Base-by-base conservation (phyloP, 345 rosid species). In the Citrus trifoliata region DNA sequence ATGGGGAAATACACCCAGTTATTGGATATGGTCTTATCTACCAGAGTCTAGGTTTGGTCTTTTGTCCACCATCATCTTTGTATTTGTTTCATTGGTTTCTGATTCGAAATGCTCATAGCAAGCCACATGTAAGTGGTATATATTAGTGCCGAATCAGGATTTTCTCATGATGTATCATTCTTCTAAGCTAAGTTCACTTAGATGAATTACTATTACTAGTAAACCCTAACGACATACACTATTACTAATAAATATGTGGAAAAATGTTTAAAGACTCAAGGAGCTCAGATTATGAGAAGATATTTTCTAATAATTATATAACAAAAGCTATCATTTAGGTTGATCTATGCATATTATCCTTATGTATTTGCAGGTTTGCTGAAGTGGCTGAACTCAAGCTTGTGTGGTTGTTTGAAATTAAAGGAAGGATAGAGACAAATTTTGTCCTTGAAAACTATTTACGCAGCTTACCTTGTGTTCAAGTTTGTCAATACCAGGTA, bases 381-480 rank as follows among this genome's bases (percentile, higher is more conserved):
- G 79, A 83, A 60, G 86, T 77, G 65, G 86, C 37, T 8, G 60
- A 74, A 73, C 86, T 83, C 14, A 37, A 38, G 8, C 2, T 2
- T 2, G 79, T 74, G 37, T 65, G 71, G 71, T 28, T 22, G 79
- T 76, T 83, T 24, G 81, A 80, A 1, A 33, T 80, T 12, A 33
- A 28, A 59, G 83, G 81, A 46, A 63, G 38, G 56, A 73, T 83
- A 56, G 76, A 73, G 37, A 73, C 83, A 21, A 70, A 67, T 69
- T 46, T 56, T 83, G 59, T 77, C 83, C 16, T 5, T 70, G 71
- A 2, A n/a, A 30, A 74, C 83, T n/a, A 80, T 60, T 5, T 83
- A 78, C 33, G 83, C 71, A 55, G 81, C 81, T 13, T 83, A 80
- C 74, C 40, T 83, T 25, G 83, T 83, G 7, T 77, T 67, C 55